These are phyloP conservation scores for Ophioceras dolichostomum DNA, from an alignment of 2,329 filamentous ascomycete species.

Conservation along the genomic window DNA sequence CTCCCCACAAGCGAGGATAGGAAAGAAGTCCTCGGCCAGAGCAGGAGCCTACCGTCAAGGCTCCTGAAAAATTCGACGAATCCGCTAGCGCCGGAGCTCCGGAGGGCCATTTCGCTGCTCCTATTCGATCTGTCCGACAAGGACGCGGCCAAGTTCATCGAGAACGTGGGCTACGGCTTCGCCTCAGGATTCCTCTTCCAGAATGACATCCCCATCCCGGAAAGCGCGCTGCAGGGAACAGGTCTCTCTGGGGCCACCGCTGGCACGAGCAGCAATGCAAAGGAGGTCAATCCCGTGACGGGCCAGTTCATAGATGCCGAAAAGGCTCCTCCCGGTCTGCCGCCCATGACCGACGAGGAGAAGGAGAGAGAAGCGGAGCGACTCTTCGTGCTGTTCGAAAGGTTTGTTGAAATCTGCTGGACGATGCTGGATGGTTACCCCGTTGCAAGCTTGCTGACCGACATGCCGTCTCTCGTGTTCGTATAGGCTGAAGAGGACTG, in stretches of 20 bases:
- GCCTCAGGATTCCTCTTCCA: slow-evolving; percentile 83
- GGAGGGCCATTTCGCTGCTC: slow-evolving; percentile 63
- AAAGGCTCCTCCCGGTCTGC: slow-evolving; percentile 36
- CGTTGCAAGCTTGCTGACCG: too few species aligned
- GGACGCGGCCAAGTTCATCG: slow-evolving; percentile 67
- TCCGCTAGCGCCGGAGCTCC: slow-evolving; percentile 56
- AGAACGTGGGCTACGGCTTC: slow-evolving; percentile 90
- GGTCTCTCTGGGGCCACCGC: slow-evolving; percentile 19
- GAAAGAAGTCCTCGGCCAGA: slow-evolving; percentile 62
- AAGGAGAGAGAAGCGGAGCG: slow-evolving; percentile 85
- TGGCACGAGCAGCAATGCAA: slow-evolving; percentile 9
- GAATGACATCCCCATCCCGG: slow-evolving; percentile 67
- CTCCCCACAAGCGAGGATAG: slow-evolving; percentile 71
- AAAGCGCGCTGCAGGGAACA: slow-evolving; percentile 43
- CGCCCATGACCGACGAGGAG: slow-evolving; percentile 81
- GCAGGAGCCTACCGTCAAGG: slow-evolving; percentile 60
- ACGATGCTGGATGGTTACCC: too few species aligned
- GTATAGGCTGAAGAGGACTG: slow-evolving; percentile 58
- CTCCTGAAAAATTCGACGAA: slow-evolving; percentile 70
- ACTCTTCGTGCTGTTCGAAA: slow-evolving; percentile 82
- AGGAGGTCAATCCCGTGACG: slow-evolving; percentile 68
- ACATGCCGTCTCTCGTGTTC: too few species aligned
- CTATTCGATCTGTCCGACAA: slow-evolving; percentile 81
- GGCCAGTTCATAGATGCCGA: slow-evolving; percentile 69
- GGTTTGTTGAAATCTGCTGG: slow-evolving; percentile 43